A percentile compares a stretch with the other conserved stretches of the same genome.
Conservation (phyloP, 192 early-diverging fungal species). For the Mycoemilia scoparia region DNA sequence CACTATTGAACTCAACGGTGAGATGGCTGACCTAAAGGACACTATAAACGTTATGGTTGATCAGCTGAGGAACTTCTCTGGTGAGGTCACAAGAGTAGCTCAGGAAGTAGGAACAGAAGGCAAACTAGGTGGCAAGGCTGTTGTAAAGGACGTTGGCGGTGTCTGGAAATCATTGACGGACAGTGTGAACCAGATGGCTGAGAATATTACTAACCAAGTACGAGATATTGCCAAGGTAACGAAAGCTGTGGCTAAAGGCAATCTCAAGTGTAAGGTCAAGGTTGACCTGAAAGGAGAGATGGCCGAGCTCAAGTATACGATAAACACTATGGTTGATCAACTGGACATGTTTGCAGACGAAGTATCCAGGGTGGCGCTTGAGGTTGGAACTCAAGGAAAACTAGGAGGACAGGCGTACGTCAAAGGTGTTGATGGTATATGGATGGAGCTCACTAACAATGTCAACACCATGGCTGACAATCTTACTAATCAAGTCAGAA, state of each 20-base stretch:
- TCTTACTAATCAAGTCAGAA: slow-evolving; percentile 39
- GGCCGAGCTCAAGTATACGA: slow-evolving; percentile 33
- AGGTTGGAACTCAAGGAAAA: slow-evolving; percentile 44
- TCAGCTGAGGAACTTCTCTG: slow-evolving; percentile 25
- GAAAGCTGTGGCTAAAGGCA: slow-evolving; percentile 34
- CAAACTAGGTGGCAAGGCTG: slow-evolving; percentile 29
- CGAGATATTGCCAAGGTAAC: slow-evolving; percentile 33
- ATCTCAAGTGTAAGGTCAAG: slow-evolving; percentile 27
- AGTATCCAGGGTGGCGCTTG: slow-evolving; percentile 41
- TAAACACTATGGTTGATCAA: slow-evolving; percentile 38
- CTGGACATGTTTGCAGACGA: slow-evolving; percentile 32
- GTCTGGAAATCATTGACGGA: slow-evolving; percentile 31
- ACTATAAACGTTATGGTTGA: slow-evolving; percentile 13
- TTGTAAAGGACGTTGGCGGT: slow-evolving; percentile 22
- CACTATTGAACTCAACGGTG: background rate
- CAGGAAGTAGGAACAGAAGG: slow-evolving; percentile 35
- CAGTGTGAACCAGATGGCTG: slow-evolving; percentile 36
- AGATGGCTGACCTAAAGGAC: slow-evolving; percentile 2
- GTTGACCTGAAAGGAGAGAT: slow-evolving; percentile 34
- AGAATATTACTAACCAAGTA: slow-evolving; percentile 40
- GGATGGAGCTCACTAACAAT: slow-evolving; percentile 42
- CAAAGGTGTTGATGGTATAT: slow-evolving; percentile 30
- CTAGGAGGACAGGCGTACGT: slow-evolving; percentile 43
- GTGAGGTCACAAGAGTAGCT: slow-evolving; percentile 30
- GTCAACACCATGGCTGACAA: slow-evolving; percentile 45